Evolutionary conservation across 2,329 filamentous ascomycete species (phyloP).

Genomic region (Blumeriella jaapii): DNA sequence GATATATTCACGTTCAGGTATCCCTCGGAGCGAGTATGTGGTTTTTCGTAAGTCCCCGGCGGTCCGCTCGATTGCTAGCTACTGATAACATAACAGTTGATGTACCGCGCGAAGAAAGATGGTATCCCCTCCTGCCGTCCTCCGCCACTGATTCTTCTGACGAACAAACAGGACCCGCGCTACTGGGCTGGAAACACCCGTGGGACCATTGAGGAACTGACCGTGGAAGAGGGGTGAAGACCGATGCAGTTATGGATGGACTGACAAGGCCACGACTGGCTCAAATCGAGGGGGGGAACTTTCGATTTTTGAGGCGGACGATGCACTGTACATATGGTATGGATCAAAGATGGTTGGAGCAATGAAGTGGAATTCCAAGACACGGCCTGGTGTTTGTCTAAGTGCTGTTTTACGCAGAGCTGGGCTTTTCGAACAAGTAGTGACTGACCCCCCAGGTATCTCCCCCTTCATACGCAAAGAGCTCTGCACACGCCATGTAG

Average conservation of each 20-base stretch:
- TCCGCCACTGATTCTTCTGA: conserved; percentile 12
- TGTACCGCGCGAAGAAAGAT: conserved; percentile 95
- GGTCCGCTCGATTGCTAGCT: neutral
- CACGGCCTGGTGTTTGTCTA: neutral
- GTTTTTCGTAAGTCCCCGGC: conserved; percentile 73
- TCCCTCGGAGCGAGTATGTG: conserved; percentile 98
- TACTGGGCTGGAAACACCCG: conserved; percentile 90
- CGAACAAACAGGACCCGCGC: conserved; percentile 45
- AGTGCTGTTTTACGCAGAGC: conserved; percentile 5
- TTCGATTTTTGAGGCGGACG: neutral
- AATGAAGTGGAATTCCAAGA: conserved; percentile 3
- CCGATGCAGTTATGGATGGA: too few species aligned
- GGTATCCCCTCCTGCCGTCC: conserved; percentile 35
- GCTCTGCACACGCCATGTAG: conserved; percentile 58
- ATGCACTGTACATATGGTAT: conserved; percentile 9
- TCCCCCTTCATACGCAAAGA: conserved; percentile 54
- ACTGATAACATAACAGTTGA: conserved; percentile 47
- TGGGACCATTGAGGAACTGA: conserved; percentile 67
- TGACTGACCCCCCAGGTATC: conserved; percentile 59
- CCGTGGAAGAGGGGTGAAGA: neutral
- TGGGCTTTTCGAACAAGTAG: conserved; percentile 51
- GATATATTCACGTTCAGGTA: too few species aligned
- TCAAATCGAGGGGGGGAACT: too few species aligned
- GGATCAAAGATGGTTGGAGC: neutral
- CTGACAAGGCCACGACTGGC: too few species aligned